Evolutionary conservation across 768 basidiomycete genomes (phyloP), one percentile per base, ranked within the genome.

Genomic region (Rhodocollybia butyracea): DNA sequence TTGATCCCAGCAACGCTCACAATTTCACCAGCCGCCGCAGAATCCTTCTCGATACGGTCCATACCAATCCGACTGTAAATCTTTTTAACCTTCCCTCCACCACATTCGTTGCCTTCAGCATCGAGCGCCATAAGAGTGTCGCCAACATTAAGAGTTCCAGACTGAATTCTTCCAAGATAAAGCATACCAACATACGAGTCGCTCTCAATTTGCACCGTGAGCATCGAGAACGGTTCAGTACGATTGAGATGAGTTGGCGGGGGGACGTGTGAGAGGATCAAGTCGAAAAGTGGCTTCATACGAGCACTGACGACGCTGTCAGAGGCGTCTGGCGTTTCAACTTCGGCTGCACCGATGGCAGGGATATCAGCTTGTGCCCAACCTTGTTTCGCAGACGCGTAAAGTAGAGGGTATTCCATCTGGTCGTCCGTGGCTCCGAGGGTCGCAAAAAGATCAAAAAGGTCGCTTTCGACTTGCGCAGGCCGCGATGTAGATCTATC

Each of bases 361-460:
- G 63, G 61, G 12, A 67, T 60, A 36, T 67, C 57, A 2, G 64
- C 61, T 52, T 72, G 68, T 1, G 78, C 78, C 77, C 78, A 79
- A 15, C 77, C 78, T 61, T 78, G 75, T 50, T 80, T 79, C 3
- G 77, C 77, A 29, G 77, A 78, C 12, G 77, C 75, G 58, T 80
- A 80, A 52, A 80, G 70, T 0, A 80, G 64, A 11, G 78, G 78
- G 52, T 80, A 80, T 12, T 80, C 77, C 41, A 74, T 77, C 55
- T 80, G 78, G 59, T 79, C 78, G 52, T 80, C 78, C 1, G 75
- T 73, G 2, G 77, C 78, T 15, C 77, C 78, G 4, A 80, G 71
- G 0, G 75, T 80, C 1, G 77, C 77, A 55, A 80, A 80, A 32
- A 79, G 70, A 47, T 80, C 77, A 56, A 79, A 79, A 22, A 79